These are phyloP conservation scores for Podila verticillata DNA, from an alignment of 192 early-diverging fungal genomes.

Conservation along the genomic window DNA sequence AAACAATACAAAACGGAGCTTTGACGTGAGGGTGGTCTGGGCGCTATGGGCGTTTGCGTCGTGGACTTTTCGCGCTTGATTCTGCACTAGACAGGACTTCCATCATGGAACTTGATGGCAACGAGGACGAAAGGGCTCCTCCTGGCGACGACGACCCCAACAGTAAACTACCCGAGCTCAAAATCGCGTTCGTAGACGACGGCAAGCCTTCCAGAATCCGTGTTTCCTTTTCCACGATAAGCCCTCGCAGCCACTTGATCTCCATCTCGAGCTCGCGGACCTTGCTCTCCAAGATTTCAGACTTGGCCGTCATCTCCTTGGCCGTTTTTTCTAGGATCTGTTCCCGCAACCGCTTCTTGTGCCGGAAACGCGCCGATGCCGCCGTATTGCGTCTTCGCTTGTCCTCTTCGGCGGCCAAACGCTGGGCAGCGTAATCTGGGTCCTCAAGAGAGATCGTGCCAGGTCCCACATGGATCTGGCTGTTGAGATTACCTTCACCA, in stretches of 20 bases:
- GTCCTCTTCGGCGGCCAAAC: constrained; percentile 73
- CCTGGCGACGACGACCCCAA: neutral
- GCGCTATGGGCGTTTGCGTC: neutral
- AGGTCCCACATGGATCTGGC: neutral
- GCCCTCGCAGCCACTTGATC: constrained; percentile 87
- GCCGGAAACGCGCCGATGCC: constrained; percentile 93
- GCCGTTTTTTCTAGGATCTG: constrained; percentile 87
- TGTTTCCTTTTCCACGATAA: constrained; percentile 61
- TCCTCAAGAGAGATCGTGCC: constrained; percentile 18
- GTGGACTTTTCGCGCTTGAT: neutral
- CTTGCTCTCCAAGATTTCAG: constrained; percentile 77
- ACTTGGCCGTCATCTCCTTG: constrained; percentile 81
- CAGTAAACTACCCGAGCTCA: neutral
- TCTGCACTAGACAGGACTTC: neutral
- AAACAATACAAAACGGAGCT: neutral
- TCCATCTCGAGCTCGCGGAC: constrained; percentile 92
- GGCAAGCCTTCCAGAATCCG: neutral
- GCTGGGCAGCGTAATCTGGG: constrained; percentile 24
- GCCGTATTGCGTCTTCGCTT: constrained; percentile 96
- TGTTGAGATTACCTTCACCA: neutral
- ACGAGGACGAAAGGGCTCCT: neutral
- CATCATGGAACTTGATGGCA: neutral
- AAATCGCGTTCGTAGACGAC: neutral
- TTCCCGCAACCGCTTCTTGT: constrained; percentile 94
- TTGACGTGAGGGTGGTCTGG: neutral